Evolutionary conservation across 2,329 filamentous ascomycete genomes (phyloP), one percentile per base, ranked within the genome.

Genomic region (Aspergillus fischeri): DNA sequence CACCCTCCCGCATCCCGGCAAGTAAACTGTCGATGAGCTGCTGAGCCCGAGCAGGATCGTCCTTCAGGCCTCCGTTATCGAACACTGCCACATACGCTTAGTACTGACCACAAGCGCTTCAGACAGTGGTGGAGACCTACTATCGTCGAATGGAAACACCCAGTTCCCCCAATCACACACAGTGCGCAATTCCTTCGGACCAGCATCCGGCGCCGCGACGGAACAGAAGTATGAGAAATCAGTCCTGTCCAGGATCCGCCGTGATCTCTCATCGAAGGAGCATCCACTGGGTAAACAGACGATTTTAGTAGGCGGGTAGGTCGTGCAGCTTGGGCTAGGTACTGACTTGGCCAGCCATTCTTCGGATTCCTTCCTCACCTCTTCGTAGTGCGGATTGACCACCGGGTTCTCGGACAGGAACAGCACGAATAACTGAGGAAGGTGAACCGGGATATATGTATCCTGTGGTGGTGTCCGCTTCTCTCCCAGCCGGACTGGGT

Each of bases 161-260:
- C 69, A 70, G 52, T 68, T 67, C 21, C 65, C 60, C 68, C 67
- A 72, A 28, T 70, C 68, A 45, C 61, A 61, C 44, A 70, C 58
- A 27, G 63, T 67, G 29, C 62, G 59, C 20, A 66, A 61, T 32
- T 67, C 63, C 17, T 65, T 58, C 8, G 54, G 53, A 6, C 59
- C 63, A 6, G 65, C 67, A 20, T 65, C 48, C 1, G 68, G 67
- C 10, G 57, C 67, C 44, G 62, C 61, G n/a, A 67, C 58, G 1
- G 67, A 58, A 35, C 62, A 65, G 52, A 64, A 65, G 52, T 66
- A 69, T 4, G 66, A 56, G 38, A 71, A 70, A 49, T 71, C 63
- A 1, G 62, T 62, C 35, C 60, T 52, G 8, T 50, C 49, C 24
- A 63, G 57, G 8, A 62, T 58, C 17, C 51, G 50, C 27, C 28